phyloP scores from a whole-genome alignment of 1,284 basidiomycete genomes.

The Austroboletus niveus region DNA sequence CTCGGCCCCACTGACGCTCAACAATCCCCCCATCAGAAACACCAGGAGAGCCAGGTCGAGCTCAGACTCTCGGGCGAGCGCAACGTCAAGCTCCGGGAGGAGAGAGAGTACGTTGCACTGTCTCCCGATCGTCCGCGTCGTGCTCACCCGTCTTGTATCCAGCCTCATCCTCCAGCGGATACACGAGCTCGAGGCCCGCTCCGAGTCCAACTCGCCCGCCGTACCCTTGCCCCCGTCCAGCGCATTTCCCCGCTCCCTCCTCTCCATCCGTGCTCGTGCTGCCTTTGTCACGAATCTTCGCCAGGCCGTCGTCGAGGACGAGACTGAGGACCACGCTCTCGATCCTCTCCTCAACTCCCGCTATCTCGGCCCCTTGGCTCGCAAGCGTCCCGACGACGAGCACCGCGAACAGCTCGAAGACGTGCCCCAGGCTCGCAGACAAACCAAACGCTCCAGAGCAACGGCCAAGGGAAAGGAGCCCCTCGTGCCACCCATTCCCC shows the following conservation, averaged over 20 bases:
- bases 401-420: constrained; percentile 37
- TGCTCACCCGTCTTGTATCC: constrained; percentile 6
- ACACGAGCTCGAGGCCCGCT: constrained; percentile 50
- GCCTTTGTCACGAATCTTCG: constrained; percentile 45
- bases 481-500: constrained; percentile 16
- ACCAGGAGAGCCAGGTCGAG: constrained; percentile 53
- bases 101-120: constrained; percentile 50
- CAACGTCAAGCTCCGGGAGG: constrained; percentile 55
- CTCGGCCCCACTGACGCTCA: not conserved
- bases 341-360: constrained; percentile 48
- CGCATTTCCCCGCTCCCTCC: constrained; percentile 48
- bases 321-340: constrained; percentile 42
- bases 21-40: constrained; percentile 41
- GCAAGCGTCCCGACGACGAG: constrained; percentile 46
- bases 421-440: constrained; percentile 38
- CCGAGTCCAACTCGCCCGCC: constrained; percentile 20
- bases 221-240: constrained; percentile 32
- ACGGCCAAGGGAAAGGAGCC: constrained; percentile 41
- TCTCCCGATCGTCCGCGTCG: constrained; percentile 5
- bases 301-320: constrained; percentile 47
- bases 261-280: constrained; percentile 36
- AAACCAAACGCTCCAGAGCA: constrained; percentile 28
- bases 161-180: constrained; percentile 59
- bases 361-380: constrained; percentile 44
- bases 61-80: constrained; percentile 55